Base-by-base conservation (phyloP, 495 filamentous ascomycete genomes). In the Penicillium lagena region DNA sequence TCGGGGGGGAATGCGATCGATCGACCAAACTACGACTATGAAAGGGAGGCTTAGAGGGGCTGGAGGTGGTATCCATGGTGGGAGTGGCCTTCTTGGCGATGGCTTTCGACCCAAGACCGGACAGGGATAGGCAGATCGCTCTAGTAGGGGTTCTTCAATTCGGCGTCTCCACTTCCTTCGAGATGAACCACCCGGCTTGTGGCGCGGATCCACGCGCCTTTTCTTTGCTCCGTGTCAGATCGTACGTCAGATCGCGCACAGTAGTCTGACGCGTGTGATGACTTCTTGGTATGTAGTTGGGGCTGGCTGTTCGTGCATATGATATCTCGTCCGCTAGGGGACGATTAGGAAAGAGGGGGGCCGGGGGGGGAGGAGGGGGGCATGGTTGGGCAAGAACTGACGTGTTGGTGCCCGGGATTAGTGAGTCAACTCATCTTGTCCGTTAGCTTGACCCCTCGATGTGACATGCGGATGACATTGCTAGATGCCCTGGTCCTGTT, bases 1-100 rank as follows among this genome's bases (percentile, higher is more conserved):
- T 59, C 52, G 49, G 51, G 32, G 52, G 35, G 29, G 49, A 50
- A 45, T 47, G 44, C 53, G 60, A 56, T 54, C 52, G 56, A 60
- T 56, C 53, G 48, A 52, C 44, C 45, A 37, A 42, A 42, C 50
- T 4, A 22, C 4, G 22, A 22, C 22, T 22, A 40, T 32, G 35
- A 43, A 37, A 47, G 34, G 38, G 36, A 37, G 31, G 1, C 22
- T 22, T 22, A 38, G 40, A 34, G 46, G 44, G 49, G 42, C 30
- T 48, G 45, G 44, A 48, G 42, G 17, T 48, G 43, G 49, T 29
- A 54, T 47, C 53, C 49, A 35, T 56, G 53, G 51, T 31, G 40
- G 15, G 36, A 12, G 40, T 14, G 40, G 12, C 40, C 22, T 22
- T 6, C 22, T 22, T 22, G 22, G 22, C 22, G 22, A 22, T 22